Conservation (phyloP, 108 stramenopile species). For the Discostella stelligeroides region DNA sequence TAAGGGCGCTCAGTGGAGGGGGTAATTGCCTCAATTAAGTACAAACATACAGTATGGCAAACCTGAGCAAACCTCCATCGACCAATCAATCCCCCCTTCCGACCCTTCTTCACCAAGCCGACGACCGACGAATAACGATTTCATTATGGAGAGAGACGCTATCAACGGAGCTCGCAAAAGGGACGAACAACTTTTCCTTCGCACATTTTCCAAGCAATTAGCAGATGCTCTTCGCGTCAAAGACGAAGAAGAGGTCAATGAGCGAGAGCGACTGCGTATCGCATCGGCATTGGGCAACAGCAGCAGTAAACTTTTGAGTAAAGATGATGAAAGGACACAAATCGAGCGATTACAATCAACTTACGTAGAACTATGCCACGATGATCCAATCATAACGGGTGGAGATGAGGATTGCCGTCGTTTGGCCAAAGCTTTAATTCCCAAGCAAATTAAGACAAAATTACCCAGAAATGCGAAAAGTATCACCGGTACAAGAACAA, state of each 20-base stretch:
- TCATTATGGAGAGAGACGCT: neutral
- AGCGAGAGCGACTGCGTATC: conserved; percentile 24
- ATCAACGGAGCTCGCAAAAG: neutral
- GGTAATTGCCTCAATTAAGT: no score
- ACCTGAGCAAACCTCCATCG: no score
- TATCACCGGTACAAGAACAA: neutral
- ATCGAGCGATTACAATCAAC: conserved; percentile 21
- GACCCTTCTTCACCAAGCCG: no score
- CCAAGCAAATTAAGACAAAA: neutral
- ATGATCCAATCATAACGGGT: conserved; percentile 46
- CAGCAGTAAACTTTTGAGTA: conserved; percentile 4
- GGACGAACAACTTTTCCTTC: conserved; percentile 38
- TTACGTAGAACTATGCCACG: conserved; percentile 45
- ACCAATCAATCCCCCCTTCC: no score
- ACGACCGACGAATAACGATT: no score
- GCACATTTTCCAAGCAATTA: conserved; percentile 44
- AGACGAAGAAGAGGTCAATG: conserved; percentile 43
- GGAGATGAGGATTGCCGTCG: conserved; percentile 37
- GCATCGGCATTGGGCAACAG: neutral
- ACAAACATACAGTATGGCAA: no score
- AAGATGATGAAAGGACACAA: conserved; percentile 9
- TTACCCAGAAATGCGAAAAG: neutral
- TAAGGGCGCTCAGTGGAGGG: no score
- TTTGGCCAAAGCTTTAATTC: conserved; percentile 37
- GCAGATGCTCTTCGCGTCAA: conserved; percentile 50